Conservation (phyloP, 371 early-diverging fungal genomes). For the Smittium mucronatum region DNA sequence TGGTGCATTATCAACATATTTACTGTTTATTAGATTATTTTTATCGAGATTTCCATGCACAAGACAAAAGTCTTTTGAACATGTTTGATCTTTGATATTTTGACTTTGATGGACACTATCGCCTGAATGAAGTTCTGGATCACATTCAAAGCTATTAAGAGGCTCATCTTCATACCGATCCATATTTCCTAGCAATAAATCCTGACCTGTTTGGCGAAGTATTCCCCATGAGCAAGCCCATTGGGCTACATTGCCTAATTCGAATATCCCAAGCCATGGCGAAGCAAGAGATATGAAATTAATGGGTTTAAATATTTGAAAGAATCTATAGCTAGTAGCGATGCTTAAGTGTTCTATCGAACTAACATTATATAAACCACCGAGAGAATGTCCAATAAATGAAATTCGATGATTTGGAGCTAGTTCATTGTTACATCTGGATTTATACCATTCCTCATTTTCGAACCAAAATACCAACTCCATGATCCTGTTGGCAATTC, state of each 20-base stretch:
- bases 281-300: not conserved
- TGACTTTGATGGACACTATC: too few species aligned
- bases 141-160: too few species aligned
- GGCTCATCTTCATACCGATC: conserved; percentile 1
- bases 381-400: conserved; percentile 6
- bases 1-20: too few species aligned
- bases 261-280: conserved; percentile 9
- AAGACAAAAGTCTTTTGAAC: too few species aligned
- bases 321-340: conserved; percentile 3
- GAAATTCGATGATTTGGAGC: not conserved
- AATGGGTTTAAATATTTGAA: conserved; percentile 3
- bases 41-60: too few species aligned
- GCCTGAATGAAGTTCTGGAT: too few species aligned
- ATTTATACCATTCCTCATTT: conserved; percentile 4
- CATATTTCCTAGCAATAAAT: conserved; percentile 5
- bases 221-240: conserved; percentile 6
- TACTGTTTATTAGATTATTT: too few species aligned
- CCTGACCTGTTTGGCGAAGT: conserved; percentile 1
- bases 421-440: not conserved
- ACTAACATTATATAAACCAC: conserved; percentile 6
- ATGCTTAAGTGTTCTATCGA: not conserved
- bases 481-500: not conserved
- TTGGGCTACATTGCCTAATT: conserved; percentile 4
- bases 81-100: too few species aligned
- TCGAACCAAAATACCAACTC: conserved; percentile 5